Percentiles rank a stretch among this genome's conserved stretches.
These are phyloP conservation scores for Pseudogymnoascus sp. DNA, from an alignment of 2,329 filamentous ascomycete genomes.

Conservation along the genomic window DNA sequence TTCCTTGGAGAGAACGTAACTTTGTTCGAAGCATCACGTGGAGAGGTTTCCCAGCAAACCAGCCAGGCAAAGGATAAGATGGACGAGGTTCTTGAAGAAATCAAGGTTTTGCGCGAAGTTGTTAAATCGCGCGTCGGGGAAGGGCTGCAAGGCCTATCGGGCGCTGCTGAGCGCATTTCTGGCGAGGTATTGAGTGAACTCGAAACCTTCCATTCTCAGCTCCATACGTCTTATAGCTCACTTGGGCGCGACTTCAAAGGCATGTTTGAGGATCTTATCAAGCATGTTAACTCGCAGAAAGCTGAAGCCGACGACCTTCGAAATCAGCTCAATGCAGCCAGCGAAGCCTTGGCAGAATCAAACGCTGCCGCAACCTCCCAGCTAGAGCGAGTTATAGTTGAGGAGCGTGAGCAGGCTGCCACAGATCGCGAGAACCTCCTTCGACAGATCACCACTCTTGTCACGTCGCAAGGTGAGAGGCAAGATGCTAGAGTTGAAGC, in stretches of 20 bases:
- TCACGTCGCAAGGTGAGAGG: constrained; percentile 64
- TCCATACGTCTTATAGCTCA: constrained; percentile 76
- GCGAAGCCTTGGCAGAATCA: constrained; percentile 58
- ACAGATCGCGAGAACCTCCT: constrained; percentile 69
- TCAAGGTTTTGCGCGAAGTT: constrained; percentile 79
- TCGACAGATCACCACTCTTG: constrained; percentile 66
- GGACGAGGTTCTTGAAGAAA: constrained; percentile 86
- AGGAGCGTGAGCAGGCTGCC: constrained; percentile 67
- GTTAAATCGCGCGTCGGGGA: constrained; percentile 82
- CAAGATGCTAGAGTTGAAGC: constrained; percentile 66
- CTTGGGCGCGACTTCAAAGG: constrained; percentile 80
- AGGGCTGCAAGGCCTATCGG: constrained; percentile 74
- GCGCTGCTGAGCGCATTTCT: constrained; percentile 79
- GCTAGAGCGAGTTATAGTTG: constrained; percentile 63
- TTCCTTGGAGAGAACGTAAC: constrained; percentile 64
- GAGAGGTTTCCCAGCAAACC: constrained; percentile 61
- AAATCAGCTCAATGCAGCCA: constrained; percentile 63
- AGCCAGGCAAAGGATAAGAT: constrained; percentile 70
- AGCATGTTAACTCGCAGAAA: constrained; percentile 68
- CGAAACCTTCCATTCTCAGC: constrained; percentile 69
- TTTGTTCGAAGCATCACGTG: constrained; percentile 60
- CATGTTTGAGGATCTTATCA: constrained; percentile 74
- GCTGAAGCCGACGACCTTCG: constrained; percentile 67
- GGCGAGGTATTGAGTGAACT: constrained; percentile 84
- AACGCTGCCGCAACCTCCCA: constrained; percentile 59